phyloP scores from a whole-genome alignment of 2,329 filamentous ascomycete genomes.

The Fusarium falciforme region DNA sequence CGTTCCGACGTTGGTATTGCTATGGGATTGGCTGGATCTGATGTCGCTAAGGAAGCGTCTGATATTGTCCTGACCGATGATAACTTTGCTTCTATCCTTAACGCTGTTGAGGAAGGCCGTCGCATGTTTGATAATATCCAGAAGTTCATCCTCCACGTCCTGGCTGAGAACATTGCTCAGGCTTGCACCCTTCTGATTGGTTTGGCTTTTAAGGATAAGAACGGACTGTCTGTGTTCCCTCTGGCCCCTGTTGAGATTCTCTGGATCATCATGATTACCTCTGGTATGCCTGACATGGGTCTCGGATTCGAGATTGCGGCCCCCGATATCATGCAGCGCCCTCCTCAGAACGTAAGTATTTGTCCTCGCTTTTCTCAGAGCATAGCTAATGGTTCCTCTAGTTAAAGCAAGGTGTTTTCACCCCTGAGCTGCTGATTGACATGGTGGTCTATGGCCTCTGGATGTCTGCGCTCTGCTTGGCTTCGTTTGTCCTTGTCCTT shows the following conservation, averaged over 20 bases:
- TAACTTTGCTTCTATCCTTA: conserved; percentile 78
- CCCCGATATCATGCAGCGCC: conserved; percentile 75
- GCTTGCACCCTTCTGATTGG: conserved; percentile 76
- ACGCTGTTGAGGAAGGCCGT: conserved; percentile 77
- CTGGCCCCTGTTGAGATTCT: conserved; percentile 79
- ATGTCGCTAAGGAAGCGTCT: conserved; percentile 76
- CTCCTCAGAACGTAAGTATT: conserved; percentile 73
- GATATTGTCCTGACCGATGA: conserved; percentile 78
- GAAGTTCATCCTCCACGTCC: conserved; percentile 75
- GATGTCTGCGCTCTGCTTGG: conserved; percentile 70
- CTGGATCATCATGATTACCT: conserved; percentile 85
- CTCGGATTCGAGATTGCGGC: conserved; percentile 77
- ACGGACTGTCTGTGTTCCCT: conserved; percentile 75
- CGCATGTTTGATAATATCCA: conserved; percentile 81
- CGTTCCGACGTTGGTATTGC: conserved; percentile 77
- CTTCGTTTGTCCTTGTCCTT: conserved; percentile 63
- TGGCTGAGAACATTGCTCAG: conserved; percentile 77
- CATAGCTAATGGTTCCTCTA: too few species aligned
- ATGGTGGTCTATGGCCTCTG: conserved; percentile 75
- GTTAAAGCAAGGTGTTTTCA: conserved; percentile 72
- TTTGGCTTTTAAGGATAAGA: conserved; percentile 74
- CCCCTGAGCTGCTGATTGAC: conserved; percentile 71
- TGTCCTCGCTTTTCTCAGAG: too few species aligned
- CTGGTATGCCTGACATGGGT: conserved; percentile 79
- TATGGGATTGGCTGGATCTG: conserved; percentile 75